Evolutionary conservation across 495 filamentous ascomycete species (phyloP).

Genomic region (Talaromyces nanjingensis): DNA sequence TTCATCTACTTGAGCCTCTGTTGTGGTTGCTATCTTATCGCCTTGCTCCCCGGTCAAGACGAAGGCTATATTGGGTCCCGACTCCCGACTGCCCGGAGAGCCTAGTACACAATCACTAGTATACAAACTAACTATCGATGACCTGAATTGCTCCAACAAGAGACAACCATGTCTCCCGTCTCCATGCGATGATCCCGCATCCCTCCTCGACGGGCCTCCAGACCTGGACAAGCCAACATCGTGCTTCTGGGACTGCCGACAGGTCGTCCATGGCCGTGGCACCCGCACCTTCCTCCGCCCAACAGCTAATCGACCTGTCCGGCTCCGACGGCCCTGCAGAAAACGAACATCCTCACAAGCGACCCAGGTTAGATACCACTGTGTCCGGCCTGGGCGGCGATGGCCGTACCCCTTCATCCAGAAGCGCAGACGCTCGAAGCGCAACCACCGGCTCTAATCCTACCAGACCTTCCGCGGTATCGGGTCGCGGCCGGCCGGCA

Average conservation of each 20-base stretch:
- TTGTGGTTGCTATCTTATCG: neutral
- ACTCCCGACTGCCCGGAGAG: neutral
- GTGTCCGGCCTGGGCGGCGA: conserved; percentile 18
- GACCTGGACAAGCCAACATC: conserved; percentile 33
- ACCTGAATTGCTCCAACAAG: conserved; percentile 13
- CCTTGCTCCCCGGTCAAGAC: neutral
- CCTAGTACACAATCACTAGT: neutral
- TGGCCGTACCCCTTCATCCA: conserved; percentile 15
- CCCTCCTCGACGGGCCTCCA: conserved; percentile 37
- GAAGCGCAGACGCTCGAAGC: conserved; percentile 24
- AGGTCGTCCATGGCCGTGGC: conserved; percentile 21
- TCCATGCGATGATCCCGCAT: conserved; percentile 41
- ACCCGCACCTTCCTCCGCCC: conserved; percentile 18
- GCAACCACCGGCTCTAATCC: conserved; percentile 20
- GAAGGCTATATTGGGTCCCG: neutral
- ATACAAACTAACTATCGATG: neutral
- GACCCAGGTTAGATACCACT: conserved; percentile 30
- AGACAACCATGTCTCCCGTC: conserved; percentile 37
- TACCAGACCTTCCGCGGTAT: conserved; percentile 24
- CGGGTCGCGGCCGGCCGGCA: conserved; percentile 36
- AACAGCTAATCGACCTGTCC: conserved; percentile 37
- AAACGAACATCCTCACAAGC: conserved; percentile 32
- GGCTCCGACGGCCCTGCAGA: conserved; percentile 24
- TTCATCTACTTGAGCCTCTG: neutral
- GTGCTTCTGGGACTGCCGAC: conserved; percentile 27